A percentile compares a stretch with the other conserved stretches of the same genome.
phyloP scores from a whole-genome alignment of 2,329 filamentous ascomycete species.

The Calonectria hawksworthii region DNA sequence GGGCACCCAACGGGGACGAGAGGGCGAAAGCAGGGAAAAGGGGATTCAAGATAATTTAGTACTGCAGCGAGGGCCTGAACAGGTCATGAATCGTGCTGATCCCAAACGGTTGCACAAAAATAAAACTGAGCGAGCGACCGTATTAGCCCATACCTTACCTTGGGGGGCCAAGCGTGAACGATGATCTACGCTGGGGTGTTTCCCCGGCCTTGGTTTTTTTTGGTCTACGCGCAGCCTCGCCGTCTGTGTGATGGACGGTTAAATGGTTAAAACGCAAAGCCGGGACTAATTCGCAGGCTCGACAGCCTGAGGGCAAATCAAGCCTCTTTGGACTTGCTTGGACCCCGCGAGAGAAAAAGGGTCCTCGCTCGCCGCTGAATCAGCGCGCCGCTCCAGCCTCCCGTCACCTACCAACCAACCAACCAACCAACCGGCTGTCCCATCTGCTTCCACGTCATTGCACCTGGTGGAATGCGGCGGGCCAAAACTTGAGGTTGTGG shows the following conservation, averaged over 20 bases:
- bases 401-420: neutral
- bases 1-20: neutral
- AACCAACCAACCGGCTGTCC: neutral
- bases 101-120: neutral
- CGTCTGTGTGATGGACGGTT: neutral
- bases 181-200: slow-evolving; percentile 2
- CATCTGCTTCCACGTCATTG: neutral
- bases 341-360: neutral
- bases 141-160: neutral
- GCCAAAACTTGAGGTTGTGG: neutral
- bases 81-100: neutral
- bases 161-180: neutral
- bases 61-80: neutral
- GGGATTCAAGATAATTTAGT: slow-evolving; percentile 14
- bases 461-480: slow-evolving; percentile 20
- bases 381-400: neutral
- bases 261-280: neutral
- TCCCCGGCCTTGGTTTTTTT: neutral
- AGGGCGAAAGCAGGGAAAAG: neutral
- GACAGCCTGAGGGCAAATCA: neutral
- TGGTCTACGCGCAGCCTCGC: neutral
- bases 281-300: neutral
- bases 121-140: neutral
- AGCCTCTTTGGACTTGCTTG: neutral
- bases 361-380: neutral